Conservation (phyloP, 1,139 yeast species). For the Sugiyamaella neomexicana region DNA sequence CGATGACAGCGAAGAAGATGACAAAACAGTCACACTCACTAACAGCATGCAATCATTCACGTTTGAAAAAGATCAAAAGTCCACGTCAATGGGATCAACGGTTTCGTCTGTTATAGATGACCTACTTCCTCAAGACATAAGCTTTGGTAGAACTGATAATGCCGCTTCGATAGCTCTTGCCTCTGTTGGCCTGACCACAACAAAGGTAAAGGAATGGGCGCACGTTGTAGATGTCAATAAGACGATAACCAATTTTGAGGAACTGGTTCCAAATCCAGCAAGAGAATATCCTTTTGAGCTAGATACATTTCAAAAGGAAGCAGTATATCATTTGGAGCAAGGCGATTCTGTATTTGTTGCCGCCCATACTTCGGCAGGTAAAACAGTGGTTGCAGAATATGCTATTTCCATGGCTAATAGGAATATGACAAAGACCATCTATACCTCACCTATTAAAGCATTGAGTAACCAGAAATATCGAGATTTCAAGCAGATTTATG, state of each 20-base stretch:
- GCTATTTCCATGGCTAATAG: constrained; percentile 92
- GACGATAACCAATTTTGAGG: constrained; percentile 76
- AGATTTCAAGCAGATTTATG: constrained; percentile 80
- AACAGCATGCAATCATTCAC: constrained; percentile 1
- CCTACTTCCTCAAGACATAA: constrained; percentile 66
- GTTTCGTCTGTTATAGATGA: constrained; percentile 58
- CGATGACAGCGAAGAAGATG: constrained; percentile 14
- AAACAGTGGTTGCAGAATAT: constrained; percentile 89
- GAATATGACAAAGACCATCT: constrained; percentile 87
- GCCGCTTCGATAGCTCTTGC: constrained; percentile 30
- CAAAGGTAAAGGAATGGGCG: constrained; percentile 76
- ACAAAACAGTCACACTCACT: not conserved
- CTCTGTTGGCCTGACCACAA: constrained; percentile 35
- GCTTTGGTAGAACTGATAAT: constrained; percentile 44
- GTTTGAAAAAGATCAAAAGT: not conserved
- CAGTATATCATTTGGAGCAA: constrained; percentile 92
- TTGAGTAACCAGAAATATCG: constrained; percentile 91
- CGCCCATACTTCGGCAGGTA: constrained; percentile 95
- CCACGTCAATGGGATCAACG: not conserved
- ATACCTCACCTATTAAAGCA: constrained; percentile 92
- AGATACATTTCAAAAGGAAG: constrained; percentile 95
- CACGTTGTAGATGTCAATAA: constrained; percentile 89
- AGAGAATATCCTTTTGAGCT: constrained; percentile 89
- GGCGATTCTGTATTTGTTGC: constrained; percentile 98
- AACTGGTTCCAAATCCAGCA: constrained; percentile 90